Evolutionary conservation across 2,329 filamentous ascomycete species (phyloP).

Genomic region (Sporothrix luriei): DNA sequence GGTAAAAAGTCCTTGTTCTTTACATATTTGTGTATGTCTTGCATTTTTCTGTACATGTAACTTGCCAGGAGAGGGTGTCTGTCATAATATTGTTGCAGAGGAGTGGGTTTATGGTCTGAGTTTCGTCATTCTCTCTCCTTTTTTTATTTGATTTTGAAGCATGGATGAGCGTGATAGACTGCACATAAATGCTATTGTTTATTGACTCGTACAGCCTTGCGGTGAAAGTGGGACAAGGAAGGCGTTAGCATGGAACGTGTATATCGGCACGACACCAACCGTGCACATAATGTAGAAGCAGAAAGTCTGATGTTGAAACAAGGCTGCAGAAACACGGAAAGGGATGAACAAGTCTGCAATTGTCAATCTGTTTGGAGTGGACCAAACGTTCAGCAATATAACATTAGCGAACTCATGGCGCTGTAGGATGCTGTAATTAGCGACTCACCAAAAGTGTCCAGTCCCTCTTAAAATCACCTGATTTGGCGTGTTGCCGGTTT

Average conservation of each 20-base stretch:
- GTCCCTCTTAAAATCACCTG: slow-evolving; percentile 35
- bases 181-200: background rate
- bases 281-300: background rate
- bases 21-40: slow-evolving; percentile 1
- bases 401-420: background rate
- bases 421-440: background rate
- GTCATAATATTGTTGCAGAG: background rate
- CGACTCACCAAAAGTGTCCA: too few species aligned
- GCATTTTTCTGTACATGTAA: slow-evolving; percentile 14
- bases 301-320: background rate
- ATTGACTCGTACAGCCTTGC: background rate
- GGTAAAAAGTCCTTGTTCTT: background rate
- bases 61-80: too few species aligned
- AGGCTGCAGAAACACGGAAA: background rate
- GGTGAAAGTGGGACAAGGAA: background rate
- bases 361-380: background rate
- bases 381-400: background rate
- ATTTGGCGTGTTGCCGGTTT: slow-evolving; percentile 36
- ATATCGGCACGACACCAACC: background rate
- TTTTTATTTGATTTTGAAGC: background rate
- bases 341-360: background rate
- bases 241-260: background rate
- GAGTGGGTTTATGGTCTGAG: background rate
- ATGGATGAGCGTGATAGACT: background rate
- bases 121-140: background rate